Evolutionary conservation across 768 basidiomycete genomes (phyloP), one percentile per base, ranked within the genome.

Genomic region (Lactarius vividus): DNA sequence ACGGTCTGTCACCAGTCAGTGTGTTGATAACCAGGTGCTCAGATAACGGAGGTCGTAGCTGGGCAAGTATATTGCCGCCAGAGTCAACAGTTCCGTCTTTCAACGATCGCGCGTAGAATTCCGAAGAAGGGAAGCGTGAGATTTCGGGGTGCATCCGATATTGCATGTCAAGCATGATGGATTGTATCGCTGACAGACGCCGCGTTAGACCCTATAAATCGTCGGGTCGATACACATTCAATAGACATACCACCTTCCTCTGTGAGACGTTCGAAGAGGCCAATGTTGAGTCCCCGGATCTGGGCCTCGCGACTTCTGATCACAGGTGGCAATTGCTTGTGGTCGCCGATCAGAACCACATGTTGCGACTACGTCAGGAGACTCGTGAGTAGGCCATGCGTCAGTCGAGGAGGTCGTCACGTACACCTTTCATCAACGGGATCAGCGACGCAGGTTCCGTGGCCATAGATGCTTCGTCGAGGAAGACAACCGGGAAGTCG

Each of bases 381-480:
- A 59, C 66, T 28, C 11, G 60, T 66, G 57, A 68, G 68, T 65
- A 15, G 42, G 64, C 66, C 68, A 71, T 60, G 59, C 37, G 66
- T 60, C 18, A 20, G n/a, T 49, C 42, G 54, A 56, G 33, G 68
- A 33, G 66, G 29, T n/a, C 28, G 65, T 64, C 65, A 85, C 91
- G 63, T 79, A 94, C 92, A 11, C 95, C 95, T 84, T 92, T 94
- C 90, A 94, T 96, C 52, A 98, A 78, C 0, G 95, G 93, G 70
- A 98, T 89, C 62, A 96, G 79, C 23, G 93, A 91, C 28, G 93
- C 88, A 13, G 95, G 94, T 76, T 98, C 95, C 2, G 94, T 96
- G 37, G 92, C 94, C 94, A 97, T 96, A 9, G 92, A 93, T 1
- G 96, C 96, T 76, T 98, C 95, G 73, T 98, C 96, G 16, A 97